Evolutionary conservation across 495 filamentous ascomycete species (phyloP), one percentile per base, ranked within the genome.

Genomic region (Cladorrhinum samala): DNA sequence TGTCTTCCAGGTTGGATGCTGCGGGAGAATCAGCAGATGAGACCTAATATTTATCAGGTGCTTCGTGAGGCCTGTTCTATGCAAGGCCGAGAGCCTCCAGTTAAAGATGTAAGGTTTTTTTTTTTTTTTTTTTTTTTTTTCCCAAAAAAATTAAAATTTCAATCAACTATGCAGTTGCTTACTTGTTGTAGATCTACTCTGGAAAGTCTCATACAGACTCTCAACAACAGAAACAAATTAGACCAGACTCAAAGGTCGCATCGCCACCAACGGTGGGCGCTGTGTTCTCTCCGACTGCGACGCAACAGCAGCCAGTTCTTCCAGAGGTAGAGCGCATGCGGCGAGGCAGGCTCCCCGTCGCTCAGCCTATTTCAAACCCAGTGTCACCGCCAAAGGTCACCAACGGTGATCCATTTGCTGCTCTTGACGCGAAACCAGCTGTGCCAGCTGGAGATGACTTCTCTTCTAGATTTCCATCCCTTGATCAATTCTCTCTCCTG

Each of bases 301-400:
- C 83, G 13, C 81, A 86, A 56, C 78, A 86, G 58, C 81, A 84
- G 33, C 80, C 85, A 53, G 70, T 78, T 7, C 83, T 96, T 53
- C 94, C 94, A 5, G 91, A 97, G 53, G 89, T 98, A 56, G 85
- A 85, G 52, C 93, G 93, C 6, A 97, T 97, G 93, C 78, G 94
- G 41, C 81, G 93, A 66, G 93, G 93, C 7, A 81, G 93, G 49
- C 87, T 91, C 7, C 78, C 83, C 4, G 84, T 80, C 13, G 63
- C 63, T 27, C 73, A 70, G 21, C 60, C 71, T 74, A 16, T 65
- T 69, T n/a, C 63, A 63, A 1, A 70, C 69, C 44, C 59, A 57
- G 33, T 63, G 17, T 91, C 91, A n/a, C 87, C 87, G 1, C 77
- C 80, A 51, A 82, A 85, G 50, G 78, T 79, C 39, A 79, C 83